Conservation (phyloP, 1,139 yeast genomes). For the Ashbya aceris region DNA sequence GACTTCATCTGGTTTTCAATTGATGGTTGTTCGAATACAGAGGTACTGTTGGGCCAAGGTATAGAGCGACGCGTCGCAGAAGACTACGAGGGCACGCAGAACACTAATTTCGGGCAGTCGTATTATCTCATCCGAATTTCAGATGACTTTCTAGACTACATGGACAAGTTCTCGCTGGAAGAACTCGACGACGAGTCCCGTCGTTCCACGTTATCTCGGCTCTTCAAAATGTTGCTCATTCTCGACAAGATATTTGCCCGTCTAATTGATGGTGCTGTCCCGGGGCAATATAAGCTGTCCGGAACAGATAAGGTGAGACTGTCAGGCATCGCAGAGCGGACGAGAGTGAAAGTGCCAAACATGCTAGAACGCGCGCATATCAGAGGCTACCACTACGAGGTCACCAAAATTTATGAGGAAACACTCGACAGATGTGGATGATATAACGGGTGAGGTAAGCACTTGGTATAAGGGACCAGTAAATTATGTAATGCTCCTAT, state of each 20-base stretch:
- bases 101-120: constrained; percentile 44
- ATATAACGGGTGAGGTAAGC: constrained; percentile 5
- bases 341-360: constrained; percentile 34
- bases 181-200: constrained; percentile 10
- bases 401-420: constrained; percentile 30
- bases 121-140: constrained; percentile 52
- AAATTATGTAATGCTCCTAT: background rate
- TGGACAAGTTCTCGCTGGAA: constrained; percentile 36
- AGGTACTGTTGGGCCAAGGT: constrained; percentile 18
- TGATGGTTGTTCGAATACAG: constrained; percentile 30
- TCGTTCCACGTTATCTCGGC: constrained; percentile 19
- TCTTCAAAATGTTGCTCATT: constrained; percentile 36
- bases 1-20: constrained; percentile 54
- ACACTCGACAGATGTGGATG: constrained; percentile 23
- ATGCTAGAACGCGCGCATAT: constrained; percentile 23
- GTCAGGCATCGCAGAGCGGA: constrained; percentile 38
- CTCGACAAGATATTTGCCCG: constrained; percentile 38
- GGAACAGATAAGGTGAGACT: constrained; percentile 42
- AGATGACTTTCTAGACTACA: constrained; percentile 59
- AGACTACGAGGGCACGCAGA: constrained; percentile 15
- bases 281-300: constrained; percentile 26
- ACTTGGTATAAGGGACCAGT: constrained; percentile 3
- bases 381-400: constrained; percentile 31
- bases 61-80: constrained; percentile 5
- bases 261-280: constrained; percentile 34